phyloP scores from a whole-genome alignment of 805 yeast species.

The Candida vartiovaarae region DNA sequence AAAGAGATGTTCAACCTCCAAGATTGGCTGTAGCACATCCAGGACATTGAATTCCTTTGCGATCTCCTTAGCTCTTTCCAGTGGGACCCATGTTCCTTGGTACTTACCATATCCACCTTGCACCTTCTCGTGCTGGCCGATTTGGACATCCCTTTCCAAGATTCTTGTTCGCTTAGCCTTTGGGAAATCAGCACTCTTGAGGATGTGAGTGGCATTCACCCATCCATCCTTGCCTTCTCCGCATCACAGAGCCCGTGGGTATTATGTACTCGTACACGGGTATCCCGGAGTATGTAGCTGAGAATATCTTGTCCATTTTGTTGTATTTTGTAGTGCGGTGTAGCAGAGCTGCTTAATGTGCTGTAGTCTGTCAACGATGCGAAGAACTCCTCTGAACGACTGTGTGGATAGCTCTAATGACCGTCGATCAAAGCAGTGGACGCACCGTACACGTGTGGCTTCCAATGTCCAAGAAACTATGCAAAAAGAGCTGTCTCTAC shows the following conservation, averaged over 20 bases:
- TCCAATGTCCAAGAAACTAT: too few relatives aligned
- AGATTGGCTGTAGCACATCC: constrained; percentile 55
- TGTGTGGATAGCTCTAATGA: too few relatives aligned
- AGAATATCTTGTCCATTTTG: constrained; percentile 40
- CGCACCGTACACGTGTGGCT: too few relatives aligned
- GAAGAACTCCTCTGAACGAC: too few relatives aligned
- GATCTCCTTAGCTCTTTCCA: constrained; percentile 62
- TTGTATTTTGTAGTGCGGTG: background rate
- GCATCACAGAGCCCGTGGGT: constrained; percentile 69
- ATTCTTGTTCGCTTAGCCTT: constrained; percentile 91
- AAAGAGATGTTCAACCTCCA: constrained; percentile 49
- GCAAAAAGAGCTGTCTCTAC: too few relatives aligned
- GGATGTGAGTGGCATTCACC: constrained; percentile 93
- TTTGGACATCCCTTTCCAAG: constrained; percentile 88
- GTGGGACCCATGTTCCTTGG: constrained; percentile 96
- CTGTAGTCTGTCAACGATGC: too few relatives aligned
- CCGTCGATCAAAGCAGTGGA: too few relatives aligned
- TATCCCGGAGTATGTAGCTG: constrained; percentile 74
- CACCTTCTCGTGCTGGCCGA: constrained; percentile 82
- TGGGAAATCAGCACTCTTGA: constrained; percentile 90
- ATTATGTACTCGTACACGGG: constrained; percentile 75
- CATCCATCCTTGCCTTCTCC: constrained; percentile 69
- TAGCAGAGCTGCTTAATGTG: too few relatives aligned
- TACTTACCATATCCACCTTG: constrained; percentile 97
- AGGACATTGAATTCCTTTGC: constrained; percentile 60